Evolutionary conservation across 306 rosid species (phyloP), one percentile per base, ranked within the genome.

Genomic region (Prunus persica): DNA sequence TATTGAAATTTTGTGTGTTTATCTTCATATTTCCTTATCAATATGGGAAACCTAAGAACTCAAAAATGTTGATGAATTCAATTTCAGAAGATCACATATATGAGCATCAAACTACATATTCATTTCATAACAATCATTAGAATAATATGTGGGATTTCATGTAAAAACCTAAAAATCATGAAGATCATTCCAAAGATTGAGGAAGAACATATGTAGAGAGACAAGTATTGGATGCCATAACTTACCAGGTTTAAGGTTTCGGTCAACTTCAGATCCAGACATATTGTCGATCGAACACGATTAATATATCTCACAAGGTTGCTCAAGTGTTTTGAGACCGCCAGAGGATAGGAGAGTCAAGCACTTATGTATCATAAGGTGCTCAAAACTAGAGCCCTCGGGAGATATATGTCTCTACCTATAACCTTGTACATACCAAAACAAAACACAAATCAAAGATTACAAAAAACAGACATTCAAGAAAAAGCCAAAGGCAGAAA

Each of bases 261-360:
- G 83, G 54, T 93, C 90, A 65, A 50, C 63, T n/a, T 71, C 76
- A 70, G 84, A 73, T 72, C 52, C 81, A 27, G 93, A 74, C 85
- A 84, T 75, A 43, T 78, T 84, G 83, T 90, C 97, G 54, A 34
- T 34, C 89, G 14, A 11, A 79, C 89, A 87, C 84, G 84, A 82
- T 86, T 85, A 20, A 34, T 34, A 74, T 71, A 79, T 84, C 82
- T 78, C 69, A 73, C 71, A 38, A 79, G 73, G 58, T 76, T 69
- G 78, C 76, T 81, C 65, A 32, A 72, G 70, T 41, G 62, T 73
- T 73, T 25, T 45, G 43, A 79, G 82, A 71, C 78, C 77, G 71
- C 43, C 52, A 64, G 73, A 47, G 51, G 65, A 79, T 63, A 73
- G 80, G 82, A 87, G 88, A 84, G 18, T n/a, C 80, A 84, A 81